These are phyloP conservation scores for Scleroderma citrinum DNA, from an alignment of 768 basidiomycete species.

Conservation along the genomic window DNA sequence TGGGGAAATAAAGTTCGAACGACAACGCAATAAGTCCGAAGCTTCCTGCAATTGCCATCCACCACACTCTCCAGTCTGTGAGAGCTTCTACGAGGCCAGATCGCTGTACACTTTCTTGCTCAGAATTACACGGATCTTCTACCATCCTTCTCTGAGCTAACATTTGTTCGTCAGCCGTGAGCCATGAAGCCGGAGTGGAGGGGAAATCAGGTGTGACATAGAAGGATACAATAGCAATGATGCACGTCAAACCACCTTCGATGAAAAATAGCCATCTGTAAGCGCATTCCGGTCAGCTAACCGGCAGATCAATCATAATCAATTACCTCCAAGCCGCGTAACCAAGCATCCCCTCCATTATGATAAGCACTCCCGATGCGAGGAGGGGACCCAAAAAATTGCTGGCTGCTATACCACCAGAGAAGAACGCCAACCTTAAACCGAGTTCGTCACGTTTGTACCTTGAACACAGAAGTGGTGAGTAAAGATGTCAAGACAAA, in stretches of 20 bases:
- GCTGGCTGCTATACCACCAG: conserved; percentile 65
- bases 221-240: conserved; percentile 43
- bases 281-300: neutral
- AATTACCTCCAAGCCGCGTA: conserved; percentile 65
- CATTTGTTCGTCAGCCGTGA: conserved; percentile 33
- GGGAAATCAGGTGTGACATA: conserved; percentile 74
- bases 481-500: too few species aligned
- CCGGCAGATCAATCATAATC: neutral
- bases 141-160: conserved; percentile 45
- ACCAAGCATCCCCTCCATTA: conserved; percentile 62
- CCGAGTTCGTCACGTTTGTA: conserved; percentile 68
- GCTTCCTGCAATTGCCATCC: conserved; percentile 58
- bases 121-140: conserved; percentile 55
- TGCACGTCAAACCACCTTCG: conserved; percentile 53
- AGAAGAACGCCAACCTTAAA: conserved; percentile 56
- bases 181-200: conserved; percentile 49
- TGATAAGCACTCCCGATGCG: conserved; percentile 64
- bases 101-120: conserved; percentile 33
- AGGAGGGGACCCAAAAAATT: conserved; percentile 79
- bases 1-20: conserved; percentile 78
- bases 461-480: neutral
- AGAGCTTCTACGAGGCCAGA: conserved; percentile 52
- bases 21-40: conserved; percentile 51
- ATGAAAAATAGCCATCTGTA: conserved; percentile 66
- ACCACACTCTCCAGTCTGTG: conserved; percentile 78